A percentile compares a stretch with the other conserved stretches of the same genome.
Conservation (phyloP, 768 basidiomycete genomes). For the Lactifluus subvellereus region DNA sequence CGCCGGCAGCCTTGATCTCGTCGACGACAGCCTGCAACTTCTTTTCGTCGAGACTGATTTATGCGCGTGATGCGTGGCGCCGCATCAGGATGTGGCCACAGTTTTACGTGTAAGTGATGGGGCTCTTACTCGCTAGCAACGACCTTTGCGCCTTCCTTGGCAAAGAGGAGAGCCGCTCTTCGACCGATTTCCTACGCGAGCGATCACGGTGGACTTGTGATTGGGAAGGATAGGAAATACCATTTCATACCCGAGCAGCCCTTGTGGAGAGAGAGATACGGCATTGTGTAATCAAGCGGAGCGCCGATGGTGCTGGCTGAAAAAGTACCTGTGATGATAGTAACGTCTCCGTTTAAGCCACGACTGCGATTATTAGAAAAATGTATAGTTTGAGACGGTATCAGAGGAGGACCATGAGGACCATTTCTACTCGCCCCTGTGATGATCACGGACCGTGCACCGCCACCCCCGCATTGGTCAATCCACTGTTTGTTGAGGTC, state of each 20-base stretch:
- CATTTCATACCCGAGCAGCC: slow-evolving; percentile 60
- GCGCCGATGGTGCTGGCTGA: slow-evolving; percentile 4
- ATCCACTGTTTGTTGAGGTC: neutral
- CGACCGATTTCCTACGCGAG: slow-evolving; percentile 68
- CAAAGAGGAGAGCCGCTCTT: slow-evolving; percentile 68
- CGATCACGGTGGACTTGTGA: slow-evolving; percentile 3
- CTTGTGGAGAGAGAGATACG: slow-evolving; percentile 36
- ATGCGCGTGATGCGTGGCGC: slow-evolving; percentile 2
- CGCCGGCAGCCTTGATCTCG: slow-evolving; percentile 69
- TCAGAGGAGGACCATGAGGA: slow-evolving; percentile 28
- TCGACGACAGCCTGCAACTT: slow-evolving; percentile 60
- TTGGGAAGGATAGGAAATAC: slow-evolving; percentile 12
- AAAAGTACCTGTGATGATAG: slow-evolving; percentile 73
- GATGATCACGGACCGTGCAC: neutral
- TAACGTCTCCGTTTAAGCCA: slow-evolving; percentile 71
- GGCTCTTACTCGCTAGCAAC: slow-evolving; percentile 74
- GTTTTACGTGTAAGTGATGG: slow-evolving; percentile 7
- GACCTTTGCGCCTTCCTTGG: slow-evolving; percentile 81
- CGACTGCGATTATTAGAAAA: slow-evolving; percentile 44
- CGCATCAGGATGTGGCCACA: neutral
- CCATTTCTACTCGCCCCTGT: too few relatives aligned
- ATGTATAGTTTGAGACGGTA: slow-evolving; percentile 54
- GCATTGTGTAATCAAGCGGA: slow-evolving; percentile 5
- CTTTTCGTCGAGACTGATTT: slow-evolving; percentile 59
- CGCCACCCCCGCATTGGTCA: slow-evolving; percentile 10